Evolutionary conservation across 192 early-diverging fungal species (phyloP), one percentile per base, ranked within the genome.

Genomic region (Mortierella claussenii): DNA sequence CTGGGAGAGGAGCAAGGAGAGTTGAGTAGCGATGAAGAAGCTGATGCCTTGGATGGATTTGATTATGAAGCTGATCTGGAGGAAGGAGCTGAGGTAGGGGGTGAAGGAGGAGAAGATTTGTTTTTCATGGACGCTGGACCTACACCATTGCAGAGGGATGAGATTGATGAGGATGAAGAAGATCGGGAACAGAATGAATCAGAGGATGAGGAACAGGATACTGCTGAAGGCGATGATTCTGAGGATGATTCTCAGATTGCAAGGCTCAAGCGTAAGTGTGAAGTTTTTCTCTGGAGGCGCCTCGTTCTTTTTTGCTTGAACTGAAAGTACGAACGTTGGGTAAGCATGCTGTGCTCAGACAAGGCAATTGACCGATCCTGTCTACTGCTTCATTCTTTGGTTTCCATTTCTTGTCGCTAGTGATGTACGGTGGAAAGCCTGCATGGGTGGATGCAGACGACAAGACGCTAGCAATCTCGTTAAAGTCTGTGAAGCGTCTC

Each of bases 391-490:
- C n/a, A n/a, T n/a, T n/a, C n/a, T n/a, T n/a, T n/a, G n/a, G 8
- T 40, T 40, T 40, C 37, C 37, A 40, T 40, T 40, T 13, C n/a
- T 3, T 46, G 31, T 56, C 21, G 20, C 26, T 76, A 67, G 64
- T 45, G 24, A 55, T 67, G 40, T 76, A 62, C 31, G 65, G 73
- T 48, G 73, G 64, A 40, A 59, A 60, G 53, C 73, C 73, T 31
- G 94, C 90, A 21, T 98, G 96, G 95, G 71, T 83, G 8, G 95
- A 98, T 61, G 87, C 90, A 3, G 92, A 92, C 49, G 94, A 92
- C 52, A 86, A 90, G 47, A 78, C 88, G 36, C 69, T 89, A 5
- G 68, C 78, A 15, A 90, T 99, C 4, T 89, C 95, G 15, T 85
- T 99, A 12, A 82, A 85, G 31, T 78, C 76, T 0, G 71, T 68